A percentile compares a stretch with the other conserved stretches of the same genome.
These are phyloP conservation scores for Lactarius deliciosus DNA, from an alignment of 768 basidiomycete genomes.

Conservation along the genomic window DNA sequence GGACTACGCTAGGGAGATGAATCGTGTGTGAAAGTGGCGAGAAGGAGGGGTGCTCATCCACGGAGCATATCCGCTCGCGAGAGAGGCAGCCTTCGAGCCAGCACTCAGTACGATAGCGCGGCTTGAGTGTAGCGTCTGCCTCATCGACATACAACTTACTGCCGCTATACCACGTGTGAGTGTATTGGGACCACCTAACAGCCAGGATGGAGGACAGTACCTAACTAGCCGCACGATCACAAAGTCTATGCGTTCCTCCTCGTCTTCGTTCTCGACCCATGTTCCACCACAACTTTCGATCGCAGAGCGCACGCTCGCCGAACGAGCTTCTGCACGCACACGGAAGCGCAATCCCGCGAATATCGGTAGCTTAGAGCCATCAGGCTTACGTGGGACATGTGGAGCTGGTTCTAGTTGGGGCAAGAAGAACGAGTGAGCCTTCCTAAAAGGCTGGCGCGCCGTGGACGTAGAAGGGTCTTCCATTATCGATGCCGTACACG, in stretches of 20 bases:
- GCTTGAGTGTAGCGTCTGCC: conserved; percentile 43
- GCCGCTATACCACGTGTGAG: conserved; percentile 47
- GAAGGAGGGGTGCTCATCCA: conserved; percentile 70
- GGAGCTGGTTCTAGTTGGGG: conserved; percentile 10
- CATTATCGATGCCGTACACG: conserved; percentile 31
- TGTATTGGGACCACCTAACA: neutral
- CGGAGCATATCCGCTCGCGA: conserved; percentile 65
- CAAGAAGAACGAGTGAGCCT: conserved; percentile 34
- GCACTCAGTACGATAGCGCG: conserved; percentile 82
- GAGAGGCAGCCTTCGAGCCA: conserved; percentile 89
- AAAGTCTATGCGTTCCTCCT: conserved; percentile 56
- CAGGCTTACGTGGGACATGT: conserved; percentile 28
- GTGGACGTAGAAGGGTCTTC: conserved; percentile 27
- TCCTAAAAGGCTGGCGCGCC: conserved; percentile 47
- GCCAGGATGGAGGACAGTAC: conserved; percentile 39
- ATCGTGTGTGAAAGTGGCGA: conserved; percentile 56
- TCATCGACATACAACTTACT: conserved; percentile 66
- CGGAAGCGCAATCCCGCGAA: conserved; percentile 60
- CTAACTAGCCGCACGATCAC: conserved; percentile 73
- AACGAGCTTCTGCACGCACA: conserved; percentile 66
- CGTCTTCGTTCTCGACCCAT: conserved; percentile 40
- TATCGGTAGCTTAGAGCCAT: conserved; percentile 33
- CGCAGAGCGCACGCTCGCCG: conserved; percentile 53
- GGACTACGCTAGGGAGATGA: conserved; percentile 60
- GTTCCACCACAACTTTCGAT: conserved; percentile 60